Conservation (phyloP, 106 monocot species). For the Dendrobium officinale region DNA sequence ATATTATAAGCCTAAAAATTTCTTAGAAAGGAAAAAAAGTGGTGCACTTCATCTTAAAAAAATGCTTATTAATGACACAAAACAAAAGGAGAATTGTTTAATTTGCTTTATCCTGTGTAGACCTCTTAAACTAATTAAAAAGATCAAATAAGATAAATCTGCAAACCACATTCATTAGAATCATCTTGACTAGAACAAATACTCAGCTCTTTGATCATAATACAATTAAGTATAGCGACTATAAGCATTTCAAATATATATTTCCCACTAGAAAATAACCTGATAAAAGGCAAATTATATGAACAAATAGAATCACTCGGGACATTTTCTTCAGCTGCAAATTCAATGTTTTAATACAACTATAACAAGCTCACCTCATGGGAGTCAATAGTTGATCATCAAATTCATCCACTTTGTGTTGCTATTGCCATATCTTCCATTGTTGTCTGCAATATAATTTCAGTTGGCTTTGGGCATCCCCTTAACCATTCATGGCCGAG, state of each 20-base stretch:
- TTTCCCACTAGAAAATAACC: not conserved
- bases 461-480: conserved; percentile 72
- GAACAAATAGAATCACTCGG: not conserved
- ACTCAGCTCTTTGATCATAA: not conserved
- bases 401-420: conserved; percentile 29
- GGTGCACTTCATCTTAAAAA: no score
- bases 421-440: conserved; percentile 34
- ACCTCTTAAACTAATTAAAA: no score
- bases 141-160: no score
- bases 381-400: not conserved
- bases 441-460: conserved; percentile 44
- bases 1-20: no score
- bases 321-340: not conserved
- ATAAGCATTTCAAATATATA: not conserved
- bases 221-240: not conserved
- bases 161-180: not conserved
- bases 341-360: not conserved
- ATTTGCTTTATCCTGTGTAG: no score
- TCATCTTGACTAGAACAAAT: not conserved
- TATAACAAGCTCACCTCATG: not conserved
- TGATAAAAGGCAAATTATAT: not conserved
- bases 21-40: no score
- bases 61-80: no score
- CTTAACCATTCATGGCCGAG: conserved; percentile 76
- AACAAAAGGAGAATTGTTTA: no score